These are phyloP conservation scores for Sherardia arvensis DNA, from an alignment of 257 asterid genomes.

Conservation along the genomic window DNA sequence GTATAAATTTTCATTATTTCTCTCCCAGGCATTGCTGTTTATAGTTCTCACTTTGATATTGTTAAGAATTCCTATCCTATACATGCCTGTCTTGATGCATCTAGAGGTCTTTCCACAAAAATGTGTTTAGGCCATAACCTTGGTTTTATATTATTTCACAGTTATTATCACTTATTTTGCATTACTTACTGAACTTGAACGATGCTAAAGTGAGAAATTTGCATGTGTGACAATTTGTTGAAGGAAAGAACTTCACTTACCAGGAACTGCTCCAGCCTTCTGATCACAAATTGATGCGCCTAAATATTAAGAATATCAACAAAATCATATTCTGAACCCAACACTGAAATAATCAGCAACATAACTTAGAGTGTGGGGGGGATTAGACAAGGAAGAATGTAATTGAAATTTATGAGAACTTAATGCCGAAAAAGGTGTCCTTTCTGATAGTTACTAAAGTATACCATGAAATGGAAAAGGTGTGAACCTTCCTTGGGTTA, in stretches of 20 bases:
- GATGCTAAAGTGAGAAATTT: background rate
- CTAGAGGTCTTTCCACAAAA: background rate
- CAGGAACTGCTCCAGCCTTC: constrained; percentile 95
- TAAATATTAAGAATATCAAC: constrained; percentile 26
- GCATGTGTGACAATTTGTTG: background rate
- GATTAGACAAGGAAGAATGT: background rate
- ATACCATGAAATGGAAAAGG: background rate
- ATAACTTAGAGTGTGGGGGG: background rate
- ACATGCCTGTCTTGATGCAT: background rate
- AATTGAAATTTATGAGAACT: background rate
- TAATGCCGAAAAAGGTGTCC: background rate
- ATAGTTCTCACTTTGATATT: background rate
- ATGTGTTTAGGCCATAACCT: background rate
- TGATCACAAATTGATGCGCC: constrained; percentile 83
- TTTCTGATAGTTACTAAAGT: background rate
- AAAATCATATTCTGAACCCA: background rate
- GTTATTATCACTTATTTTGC: background rate
- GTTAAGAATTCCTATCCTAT: background rate
- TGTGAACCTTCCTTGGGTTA: background rate
- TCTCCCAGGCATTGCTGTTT: background rate
- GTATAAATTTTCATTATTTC: background rate
- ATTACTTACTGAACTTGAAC: background rate
- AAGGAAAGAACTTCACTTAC: constrained; percentile 35
- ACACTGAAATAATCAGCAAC: background rate
- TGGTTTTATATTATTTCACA: background rate